A percentile compares a stretch with the other conserved stretches of the same genome.
phyloP scores from a whole-genome alignment of 257 asterid species.

The Nicotiana paniculata region DNA sequence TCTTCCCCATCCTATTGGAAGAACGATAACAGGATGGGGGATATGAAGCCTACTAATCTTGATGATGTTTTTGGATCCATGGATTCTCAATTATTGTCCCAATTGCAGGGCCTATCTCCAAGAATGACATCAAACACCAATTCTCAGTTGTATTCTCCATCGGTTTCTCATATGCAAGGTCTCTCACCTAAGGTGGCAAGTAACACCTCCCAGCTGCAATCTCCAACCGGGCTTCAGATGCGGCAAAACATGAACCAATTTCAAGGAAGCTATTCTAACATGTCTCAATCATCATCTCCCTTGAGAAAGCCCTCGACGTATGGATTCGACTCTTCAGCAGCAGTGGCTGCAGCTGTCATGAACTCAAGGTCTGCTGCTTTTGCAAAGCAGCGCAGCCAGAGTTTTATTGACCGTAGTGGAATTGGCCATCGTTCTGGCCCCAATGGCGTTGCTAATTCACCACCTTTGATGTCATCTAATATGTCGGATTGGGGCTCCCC shows the following conservation, averaged over 20 bases:
- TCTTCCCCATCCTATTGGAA: conserved; percentile 49
- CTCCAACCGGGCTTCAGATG: conserved; percentile 54
- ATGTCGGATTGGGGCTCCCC: conserved; percentile 73
- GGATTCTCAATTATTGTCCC: conserved; percentile 52
- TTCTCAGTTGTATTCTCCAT: conserved; percentile 37
- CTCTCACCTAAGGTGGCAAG: conserved; percentile 37
- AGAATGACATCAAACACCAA: conserved; percentile 22
- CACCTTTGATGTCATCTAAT: conserved; percentile 29
- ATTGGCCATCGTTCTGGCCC: conserved; percentile 19
- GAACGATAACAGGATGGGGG: conserved; percentile 35
- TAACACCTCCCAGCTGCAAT: conserved; percentile 32
- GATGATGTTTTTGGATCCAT: conserved; percentile 70
- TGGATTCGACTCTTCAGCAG: conserved; percentile 79
- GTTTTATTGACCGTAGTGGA: conserved; percentile 61
- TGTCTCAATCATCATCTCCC: conserved; percentile 47
- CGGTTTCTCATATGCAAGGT: conserved; percentile 43
- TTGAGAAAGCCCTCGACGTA: conserved; percentile 33
- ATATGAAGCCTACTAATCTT: conserved; percentile 60
- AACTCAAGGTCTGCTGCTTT: conserved; percentile 71
- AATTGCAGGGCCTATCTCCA: conserved; percentile 52
- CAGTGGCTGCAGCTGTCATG: conserved; percentile 87
- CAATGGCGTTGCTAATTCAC: conserved; percentile 25
- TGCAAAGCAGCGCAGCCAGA: conserved; percentile 77
- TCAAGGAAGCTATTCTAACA: conserved; percentile 59
- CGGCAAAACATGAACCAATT: conserved; percentile 58